A percentile compares a stretch with the other conserved stretches of the same genome.
Conservation (phyloP, 768 basidiomycete species). For the Lactarius vividus region DNA sequence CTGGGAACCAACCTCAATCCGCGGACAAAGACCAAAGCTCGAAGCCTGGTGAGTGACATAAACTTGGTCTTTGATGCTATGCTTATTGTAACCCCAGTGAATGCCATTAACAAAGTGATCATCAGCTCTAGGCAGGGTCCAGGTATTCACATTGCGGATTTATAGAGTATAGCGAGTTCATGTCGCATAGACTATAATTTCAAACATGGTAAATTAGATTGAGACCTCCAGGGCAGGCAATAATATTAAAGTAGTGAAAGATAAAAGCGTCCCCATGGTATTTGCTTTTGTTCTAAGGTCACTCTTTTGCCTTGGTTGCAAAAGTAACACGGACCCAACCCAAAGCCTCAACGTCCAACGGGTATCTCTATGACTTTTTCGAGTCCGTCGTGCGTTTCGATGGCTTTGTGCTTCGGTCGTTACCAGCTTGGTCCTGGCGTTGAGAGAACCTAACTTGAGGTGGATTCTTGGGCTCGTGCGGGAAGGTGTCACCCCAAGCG, state of each 20-base stretch:
- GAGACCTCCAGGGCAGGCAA: not conserved
- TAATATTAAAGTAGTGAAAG: not conserved
- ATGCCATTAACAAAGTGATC: conserved; percentile 74
- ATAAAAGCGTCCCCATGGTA: not conserved
- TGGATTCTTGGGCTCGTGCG: conserved; percentile 78
- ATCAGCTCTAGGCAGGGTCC: conserved; percentile 86
- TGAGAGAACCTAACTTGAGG: conserved; percentile 56
- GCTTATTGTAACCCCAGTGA: conserved; percentile 44
- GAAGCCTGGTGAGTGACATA: conserved; percentile 43
- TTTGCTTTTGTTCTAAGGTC: not conserved
- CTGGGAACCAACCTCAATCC: conserved; percentile 63
- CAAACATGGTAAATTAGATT: not conserved
- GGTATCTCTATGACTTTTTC: not conserved
- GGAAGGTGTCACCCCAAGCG: conserved; percentile 93
- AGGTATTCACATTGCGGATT: conserved; percentile 84
- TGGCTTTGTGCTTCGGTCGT: conserved; percentile 32
- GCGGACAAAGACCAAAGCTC: conserved; percentile 38
- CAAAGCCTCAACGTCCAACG: too few relatives aligned
- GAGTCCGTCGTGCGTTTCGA: not conserved
- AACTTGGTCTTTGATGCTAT: not conserved
- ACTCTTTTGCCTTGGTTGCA: not conserved
- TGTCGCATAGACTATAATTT: not conserved
- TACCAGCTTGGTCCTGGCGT: conserved; percentile 39
- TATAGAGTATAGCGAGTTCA: conserved; percentile 38
- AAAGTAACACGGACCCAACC: not conserved